Conservation (phyloP, 768 basidiomycete genomes). For the Panus rudis region DNA sequence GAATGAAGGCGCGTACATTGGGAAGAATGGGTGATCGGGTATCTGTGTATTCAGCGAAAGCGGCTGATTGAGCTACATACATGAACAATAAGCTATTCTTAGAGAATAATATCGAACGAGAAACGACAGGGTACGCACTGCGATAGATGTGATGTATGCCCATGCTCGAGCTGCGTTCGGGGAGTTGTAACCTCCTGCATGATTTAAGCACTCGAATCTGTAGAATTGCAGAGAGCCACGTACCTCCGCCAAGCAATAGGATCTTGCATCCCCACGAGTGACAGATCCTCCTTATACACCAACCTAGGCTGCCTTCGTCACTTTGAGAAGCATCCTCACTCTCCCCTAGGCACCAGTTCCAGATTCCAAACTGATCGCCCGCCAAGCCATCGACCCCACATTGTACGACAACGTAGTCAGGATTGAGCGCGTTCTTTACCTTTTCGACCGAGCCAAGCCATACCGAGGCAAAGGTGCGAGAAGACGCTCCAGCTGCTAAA, state of each 20-base stretch:
- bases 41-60: conserved; percentile 57
- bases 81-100: not conserved
- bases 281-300: conserved; percentile 51
- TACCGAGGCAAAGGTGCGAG: conserved; percentile 51
- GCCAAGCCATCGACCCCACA: conserved; percentile 85
- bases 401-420: conserved; percentile 77
- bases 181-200: conserved; percentile 71
- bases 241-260: conserved; percentile 73
- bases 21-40: conserved; percentile 71
- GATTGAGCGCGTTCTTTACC: conserved; percentile 53
- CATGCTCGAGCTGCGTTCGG: conserved; percentile 84
- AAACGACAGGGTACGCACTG: conserved; percentile 37
- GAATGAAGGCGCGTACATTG: conserved; percentile 74
- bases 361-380: conserved; percentile 70
- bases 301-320: conserved; percentile 52
- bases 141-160: conserved; percentile 73
- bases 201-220: conserved; percentile 1
- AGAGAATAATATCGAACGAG: not conserved
- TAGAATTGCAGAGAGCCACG: conserved; percentile 10
- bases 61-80: conserved; percentile 42
- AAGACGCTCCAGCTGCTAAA: conserved; percentile 63
- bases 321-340: too few relatives aligned
- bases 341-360: conserved; percentile 62
- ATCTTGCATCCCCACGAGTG: conserved; percentile 54
- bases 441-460: conserved; percentile 57